Evolutionary conservation across 148 eudicot species (phyloP).

Genomic region (Polygonum maritimum): DNA sequence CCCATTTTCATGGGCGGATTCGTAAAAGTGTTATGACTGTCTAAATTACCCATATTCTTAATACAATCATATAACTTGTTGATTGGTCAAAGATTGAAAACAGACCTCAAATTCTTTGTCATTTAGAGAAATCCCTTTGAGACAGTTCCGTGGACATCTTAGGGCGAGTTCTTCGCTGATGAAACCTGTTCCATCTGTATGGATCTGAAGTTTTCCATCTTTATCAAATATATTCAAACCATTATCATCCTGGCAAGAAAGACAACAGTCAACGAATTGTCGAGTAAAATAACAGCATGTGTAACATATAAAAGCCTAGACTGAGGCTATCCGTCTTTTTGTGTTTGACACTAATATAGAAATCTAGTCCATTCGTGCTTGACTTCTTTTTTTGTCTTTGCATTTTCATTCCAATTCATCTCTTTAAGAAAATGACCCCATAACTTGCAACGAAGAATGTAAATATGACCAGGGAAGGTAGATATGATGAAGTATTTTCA

Average conservation of each 20-base stretch:
- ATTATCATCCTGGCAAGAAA: conserved; percentile 40
- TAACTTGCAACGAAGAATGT: not conserved
- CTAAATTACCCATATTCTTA: not conserved
- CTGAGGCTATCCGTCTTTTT: not conserved
- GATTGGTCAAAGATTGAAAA: not conserved
- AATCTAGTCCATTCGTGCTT: not conserved
- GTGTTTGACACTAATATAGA: not conserved
- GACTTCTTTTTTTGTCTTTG: not conserved
- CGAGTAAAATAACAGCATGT: not conserved
- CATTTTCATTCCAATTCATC: not conserved
- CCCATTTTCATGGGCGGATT: not conserved
- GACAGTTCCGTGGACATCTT: conserved; percentile 47
- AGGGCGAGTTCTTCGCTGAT: conserved; percentile 80
- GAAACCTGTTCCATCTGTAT: conserved; percentile 90
- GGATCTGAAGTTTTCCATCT: conserved; percentile 40
- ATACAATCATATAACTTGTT: not conserved
- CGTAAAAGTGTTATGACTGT: not conserved
- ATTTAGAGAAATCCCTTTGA: conserved; percentile 20
- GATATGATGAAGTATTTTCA: not conserved
- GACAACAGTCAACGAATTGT: not conserved
- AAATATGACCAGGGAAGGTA: not conserved
- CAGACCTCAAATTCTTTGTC: conserved; percentile 41
- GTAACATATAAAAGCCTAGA: not conserved
- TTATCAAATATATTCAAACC: conserved; percentile 28
- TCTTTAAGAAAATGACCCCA: not conserved